Percentiles rank a stretch among this genome's conserved stretches.
Evolutionary conservation across 225 moss, liverwort and hornwort species (phyloP).

Genomic region (Asterella californica): DNA sequence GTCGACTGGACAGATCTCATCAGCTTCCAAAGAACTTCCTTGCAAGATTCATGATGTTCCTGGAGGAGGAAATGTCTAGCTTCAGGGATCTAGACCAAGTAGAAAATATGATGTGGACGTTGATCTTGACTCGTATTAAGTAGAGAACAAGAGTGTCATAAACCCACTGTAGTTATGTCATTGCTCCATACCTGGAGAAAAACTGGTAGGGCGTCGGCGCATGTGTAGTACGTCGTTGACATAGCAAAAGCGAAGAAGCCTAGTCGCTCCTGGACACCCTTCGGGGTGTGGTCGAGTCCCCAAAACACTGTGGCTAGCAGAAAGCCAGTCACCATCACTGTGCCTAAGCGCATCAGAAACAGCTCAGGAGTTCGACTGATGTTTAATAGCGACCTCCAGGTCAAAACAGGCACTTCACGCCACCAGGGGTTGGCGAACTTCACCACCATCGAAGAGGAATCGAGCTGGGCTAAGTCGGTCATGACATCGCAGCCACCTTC

Average conservation of each 20-base stretch:
- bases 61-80: too few relatives aligned
- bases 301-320: conserved; percentile 77
- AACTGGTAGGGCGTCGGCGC: conserved; percentile 84
- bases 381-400: conserved; percentile 74
- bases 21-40: too few relatives aligned
- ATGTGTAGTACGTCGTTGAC: conserved; percentile 88
- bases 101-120: too few relatives aligned
- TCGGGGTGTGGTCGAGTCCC: conserved; percentile 57
- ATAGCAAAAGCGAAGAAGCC: conserved; percentile 96
- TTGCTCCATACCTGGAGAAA: conserved; percentile 67
- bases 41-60: too few relatives aligned
- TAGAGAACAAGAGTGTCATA: too few relatives aligned
- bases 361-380: conserved; percentile 68
- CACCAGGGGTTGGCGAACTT: conserved; percentile 78
- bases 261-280: conserved; percentile 82
- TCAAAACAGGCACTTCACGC: conserved; percentile 67
- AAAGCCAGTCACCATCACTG: conserved; percentile 76
- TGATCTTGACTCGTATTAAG: too few relatives aligned
- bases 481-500: conserved; percentile 34
- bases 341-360: conserved; percentile 79
- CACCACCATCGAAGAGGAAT: conserved; percentile 38
- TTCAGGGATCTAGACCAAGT: too few relatives aligned
- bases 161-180: too few relatives aligned
- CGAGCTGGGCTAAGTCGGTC: background rate
- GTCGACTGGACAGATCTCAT: too few relatives aligned